Conservation (phyloP, 495 filamentous ascomycete species). For the Penicilliopsis zonata region DNA sequence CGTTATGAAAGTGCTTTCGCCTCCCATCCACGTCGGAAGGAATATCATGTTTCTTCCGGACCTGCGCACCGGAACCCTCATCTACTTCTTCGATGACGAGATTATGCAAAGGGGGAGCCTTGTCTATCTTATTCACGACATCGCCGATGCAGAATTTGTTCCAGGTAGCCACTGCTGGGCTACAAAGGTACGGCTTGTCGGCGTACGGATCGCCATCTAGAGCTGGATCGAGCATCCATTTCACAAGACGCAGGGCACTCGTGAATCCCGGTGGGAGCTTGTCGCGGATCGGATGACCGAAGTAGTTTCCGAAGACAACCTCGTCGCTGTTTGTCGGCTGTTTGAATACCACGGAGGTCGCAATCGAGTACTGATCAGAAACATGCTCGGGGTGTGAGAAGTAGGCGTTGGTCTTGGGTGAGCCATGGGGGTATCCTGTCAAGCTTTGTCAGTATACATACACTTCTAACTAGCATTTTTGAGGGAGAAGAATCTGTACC, state of each 20-base stretch:
- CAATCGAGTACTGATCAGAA: conserved; percentile 70
- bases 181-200: conserved; percentile 75
- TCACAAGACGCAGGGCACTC: conserved; percentile 67
- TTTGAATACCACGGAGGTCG: conserved; percentile 62
- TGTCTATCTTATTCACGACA: conserved; percentile 16
- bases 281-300: conserved; percentile 75
- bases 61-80: conserved; percentile 42
- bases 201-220: conserved; percentile 81
- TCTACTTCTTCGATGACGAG: conserved; percentile 58
- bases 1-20: conserved; percentile 52
- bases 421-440: conserved; percentile 43
- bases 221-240: conserved; percentile 77
- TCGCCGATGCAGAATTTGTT: conserved; percentile 58
- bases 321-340: conserved; percentile 52
- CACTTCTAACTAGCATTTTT: conserved; percentile 3
- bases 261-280: conserved; percentile 77
- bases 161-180: conserved; percentile 58
- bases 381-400: conserved; percentile 59
- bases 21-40: conserved; percentile 42
- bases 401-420: conserved; percentile 53
- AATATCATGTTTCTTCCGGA: conserved; percentile 32
- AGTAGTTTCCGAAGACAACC: conserved; percentile 86
- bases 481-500: conserved; percentile 24
- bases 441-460: conserved; percentile 17
- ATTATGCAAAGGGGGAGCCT: conserved; percentile 15